phyloP scores from a whole-genome alignment of 1,284 basidiomycete genomes.

The Fomitopsis betulina region DNA sequence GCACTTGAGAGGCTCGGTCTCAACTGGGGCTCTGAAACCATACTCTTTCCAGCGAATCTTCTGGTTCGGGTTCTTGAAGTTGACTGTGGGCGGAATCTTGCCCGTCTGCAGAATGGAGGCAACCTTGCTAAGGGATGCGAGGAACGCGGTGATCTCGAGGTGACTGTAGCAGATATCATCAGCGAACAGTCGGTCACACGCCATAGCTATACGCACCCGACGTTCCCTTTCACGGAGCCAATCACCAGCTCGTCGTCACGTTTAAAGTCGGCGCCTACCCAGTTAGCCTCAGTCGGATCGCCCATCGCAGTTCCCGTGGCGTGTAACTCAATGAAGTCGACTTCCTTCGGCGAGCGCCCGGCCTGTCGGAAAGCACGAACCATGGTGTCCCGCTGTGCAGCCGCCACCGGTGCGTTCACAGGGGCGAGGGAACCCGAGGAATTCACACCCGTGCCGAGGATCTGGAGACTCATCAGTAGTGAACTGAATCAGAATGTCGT shows the following conservation, averaged over 20 bases:
- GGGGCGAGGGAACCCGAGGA: slow-evolving; percentile 33
- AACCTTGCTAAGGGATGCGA: slow-evolving; percentile 41
- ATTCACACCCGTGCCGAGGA: slow-evolving; percentile 37
- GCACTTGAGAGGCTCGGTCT: slow-evolving; percentile 23
- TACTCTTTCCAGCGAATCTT: slow-evolving; percentile 35
- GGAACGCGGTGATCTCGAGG: slow-evolving; percentile 37
- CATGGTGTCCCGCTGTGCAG: slow-evolving; percentile 34
- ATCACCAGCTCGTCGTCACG: slow-evolving; percentile 29
- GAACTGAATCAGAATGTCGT: background rate
- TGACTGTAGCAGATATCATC: slow-evolving; percentile 37
- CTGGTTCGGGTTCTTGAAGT: slow-evolving; percentile 32
- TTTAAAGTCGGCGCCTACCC: slow-evolving; percentile 35
- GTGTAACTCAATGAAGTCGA: background rate
- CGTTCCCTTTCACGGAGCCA: slow-evolving; percentile 44
- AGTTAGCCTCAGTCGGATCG: slow-evolving; percentile 47
- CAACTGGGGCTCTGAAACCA: slow-evolving; percentile 22
- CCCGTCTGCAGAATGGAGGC: slow-evolving; percentile 32
- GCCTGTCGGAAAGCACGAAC: slow-evolving; percentile 26
- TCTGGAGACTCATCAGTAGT: slow-evolving; percentile 18
- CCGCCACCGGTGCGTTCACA: slow-evolving; percentile 33
- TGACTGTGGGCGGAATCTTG: slow-evolving; percentile 37
- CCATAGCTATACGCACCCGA: slow-evolving; percentile 30
- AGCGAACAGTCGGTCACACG: slow-evolving; percentile 23
- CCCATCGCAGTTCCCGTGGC: slow-evolving; percentile 37
- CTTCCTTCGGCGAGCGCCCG: slow-evolving; percentile 20